Evolutionary conservation across 2,329 filamentous ascomycete species (phyloP), one percentile per base, ranked within the genome.

Genomic region (Fusarium tuaranense): DNA sequence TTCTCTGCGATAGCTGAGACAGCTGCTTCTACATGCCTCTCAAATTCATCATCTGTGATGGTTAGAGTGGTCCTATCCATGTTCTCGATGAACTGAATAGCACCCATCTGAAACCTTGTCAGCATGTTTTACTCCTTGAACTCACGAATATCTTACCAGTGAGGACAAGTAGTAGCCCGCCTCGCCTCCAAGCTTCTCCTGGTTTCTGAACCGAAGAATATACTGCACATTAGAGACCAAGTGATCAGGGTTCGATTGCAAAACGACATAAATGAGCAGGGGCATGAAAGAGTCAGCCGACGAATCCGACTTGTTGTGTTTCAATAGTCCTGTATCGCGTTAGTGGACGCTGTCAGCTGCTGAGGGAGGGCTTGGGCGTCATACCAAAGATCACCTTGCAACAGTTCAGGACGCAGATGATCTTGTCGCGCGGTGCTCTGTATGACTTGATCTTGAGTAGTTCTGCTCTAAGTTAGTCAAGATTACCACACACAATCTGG

Each of bases 351-450:
- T 10, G 5, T 51, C 7, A 22, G 22, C 3, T 14, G 10, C 3
- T 14, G 10, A 44, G 39, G 7, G n/a, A 44, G 39, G 7, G n/a
- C 13, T 7, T 36, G 9, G 18, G 12, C 25, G 34, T 22, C 78
- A 76, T 83, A 95, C 94, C 97, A 83, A 99, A 98, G 73, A 99
- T 98, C 73, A 99, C 97, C 84, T 99, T 99, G 90, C 97, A 99
- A 85, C 95, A 98, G 84, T 99, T 99, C 66, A 99, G 86, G 55
- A 98, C 95, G 82, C 97, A 99, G 60, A 99, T 98, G 65, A 99
- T 97, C 84, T 99, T 99, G 86, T 99, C 97, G 78, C 97, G 88
- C 5, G 97, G 97, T n/a, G 97, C 97, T 76, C 97, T 91, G 81
- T 99, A 99, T 10, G 94, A 97, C 80, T 96, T 97, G 80, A 99